Percentiles rank a stretch among this genome's conserved stretches.
phyloP scores from a whole-genome alignment of 2,329 filamentous ascomycete species.

The Colletotrichum phormii region DNA sequence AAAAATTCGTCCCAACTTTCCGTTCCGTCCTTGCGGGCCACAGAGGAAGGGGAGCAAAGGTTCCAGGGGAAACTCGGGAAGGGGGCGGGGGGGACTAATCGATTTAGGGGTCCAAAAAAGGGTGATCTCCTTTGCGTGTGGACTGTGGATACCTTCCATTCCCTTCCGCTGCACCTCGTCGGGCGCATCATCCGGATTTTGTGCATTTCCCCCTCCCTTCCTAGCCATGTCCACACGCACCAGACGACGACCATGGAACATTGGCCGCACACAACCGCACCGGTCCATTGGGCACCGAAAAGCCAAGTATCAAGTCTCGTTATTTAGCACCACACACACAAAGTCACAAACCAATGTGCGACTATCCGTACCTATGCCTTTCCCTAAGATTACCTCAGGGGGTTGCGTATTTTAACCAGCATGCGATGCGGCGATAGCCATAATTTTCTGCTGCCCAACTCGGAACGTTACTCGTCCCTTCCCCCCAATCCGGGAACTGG shows the following conservation, averaged over 20 bases:
- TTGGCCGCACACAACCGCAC: neutral
- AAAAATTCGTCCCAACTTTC: neutral
- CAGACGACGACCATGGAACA: neutral
- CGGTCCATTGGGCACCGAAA: slow-evolving; percentile 1
- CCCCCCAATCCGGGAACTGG: neutral
- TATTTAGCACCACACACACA: neutral
- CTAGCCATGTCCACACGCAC: too few species aligned
- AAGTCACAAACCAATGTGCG: too few species aligned
- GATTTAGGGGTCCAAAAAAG: neutral
- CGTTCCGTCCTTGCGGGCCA: neutral
- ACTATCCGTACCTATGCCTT: neutral
- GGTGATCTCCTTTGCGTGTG: neutral
- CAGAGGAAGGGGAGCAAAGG: neutral
- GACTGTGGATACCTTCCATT: neutral
- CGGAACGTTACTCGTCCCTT: neutral
- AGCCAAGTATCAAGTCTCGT: neutral
- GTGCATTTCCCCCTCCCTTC: neutral
- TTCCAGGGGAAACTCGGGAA: neutral
- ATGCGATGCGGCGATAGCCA: neutral
- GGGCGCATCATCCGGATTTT: neutral
- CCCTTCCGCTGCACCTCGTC: neutral
- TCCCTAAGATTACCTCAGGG: neutral
- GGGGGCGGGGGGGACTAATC: neutral
- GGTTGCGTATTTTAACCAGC: neutral
- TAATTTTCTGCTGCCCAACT: neutral